These are phyloP conservation scores for Dictyostelium capitatum DNA, from an alignment of 78 protist genomes.

Conservation along the genomic window DNA sequence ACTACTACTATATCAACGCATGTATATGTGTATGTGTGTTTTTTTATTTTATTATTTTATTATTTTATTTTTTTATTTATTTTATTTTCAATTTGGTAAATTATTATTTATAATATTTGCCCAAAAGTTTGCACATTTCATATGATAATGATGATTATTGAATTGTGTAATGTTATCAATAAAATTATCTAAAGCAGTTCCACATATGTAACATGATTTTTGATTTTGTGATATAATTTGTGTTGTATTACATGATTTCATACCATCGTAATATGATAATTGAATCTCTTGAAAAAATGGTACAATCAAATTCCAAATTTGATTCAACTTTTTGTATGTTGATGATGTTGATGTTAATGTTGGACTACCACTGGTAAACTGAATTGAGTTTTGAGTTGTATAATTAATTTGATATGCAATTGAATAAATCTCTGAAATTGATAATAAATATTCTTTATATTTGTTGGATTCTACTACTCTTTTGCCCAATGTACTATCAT, in stretches of 20 bases:
- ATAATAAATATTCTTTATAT: conserved; percentile 35
- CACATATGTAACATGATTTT: conserved; percentile 63
- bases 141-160: conserved; percentile 35
- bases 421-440: conserved; percentile 51
- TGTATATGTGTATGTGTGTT: too few relatives aligned
- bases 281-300: conserved; percentile 40
- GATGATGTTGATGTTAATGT: not conserved
- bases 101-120: conserved; percentile 56
- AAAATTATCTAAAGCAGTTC: conserved; percentile 13
- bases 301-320: conserved; percentile 10
- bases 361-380: not conserved
- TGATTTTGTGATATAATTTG: not conserved
- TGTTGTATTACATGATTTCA: conserved; percentile 33
- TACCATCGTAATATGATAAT: conserved; percentile 19
- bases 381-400: not conserved
- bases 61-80: not conserved
- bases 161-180: conserved; percentile 27
- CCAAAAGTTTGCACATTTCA: conserved; percentile 81
- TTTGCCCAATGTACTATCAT: not conserved
- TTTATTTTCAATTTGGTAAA: conserved; percentile 10
- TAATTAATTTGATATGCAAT: conserved; percentile 30
- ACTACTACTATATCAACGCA: not conserved
- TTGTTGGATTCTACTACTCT: conserved; percentile 16
- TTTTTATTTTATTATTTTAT: not conserved
- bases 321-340: not conserved